These are phyloP conservation scores for Pyrus communis DNA, from an alignment of 306 rosid species.

Conservation along the genomic window DNA sequence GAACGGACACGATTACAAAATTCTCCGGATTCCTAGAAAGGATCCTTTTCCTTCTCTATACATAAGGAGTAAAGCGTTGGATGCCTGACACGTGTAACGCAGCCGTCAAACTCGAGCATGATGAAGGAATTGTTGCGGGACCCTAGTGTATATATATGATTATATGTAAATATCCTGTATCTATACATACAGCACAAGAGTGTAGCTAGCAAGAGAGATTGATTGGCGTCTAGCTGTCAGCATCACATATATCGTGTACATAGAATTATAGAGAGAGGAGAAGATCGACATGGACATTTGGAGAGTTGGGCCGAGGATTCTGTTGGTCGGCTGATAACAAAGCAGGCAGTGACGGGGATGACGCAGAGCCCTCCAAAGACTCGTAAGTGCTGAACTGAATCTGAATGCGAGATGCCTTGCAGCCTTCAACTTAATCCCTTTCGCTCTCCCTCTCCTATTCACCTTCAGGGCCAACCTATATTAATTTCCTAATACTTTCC, in stretches of 20 bases:
- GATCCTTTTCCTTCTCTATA: neutral
- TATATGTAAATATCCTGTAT: neutral
- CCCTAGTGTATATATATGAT: neutral
- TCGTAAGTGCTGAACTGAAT: neutral
- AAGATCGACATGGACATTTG: slow-evolving; percentile 7
- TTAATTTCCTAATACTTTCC: neutral
- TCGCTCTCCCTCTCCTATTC: neutral
- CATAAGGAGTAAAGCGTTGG: slow-evolving; percentile 12
- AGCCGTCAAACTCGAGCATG: slow-evolving; percentile 19
- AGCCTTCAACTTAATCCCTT: neutral
- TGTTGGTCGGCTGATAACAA: slow-evolving; percentile 13
- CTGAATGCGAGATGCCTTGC: neutral
- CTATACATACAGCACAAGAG: neutral
- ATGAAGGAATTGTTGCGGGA: neutral
- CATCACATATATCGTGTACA: neutral
- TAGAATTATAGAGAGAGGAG: neutral
- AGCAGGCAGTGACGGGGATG: neutral
- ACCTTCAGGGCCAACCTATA: neutral
- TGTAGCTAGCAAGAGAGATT: neutral
- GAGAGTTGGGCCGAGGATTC: slow-evolving; percentile 3
- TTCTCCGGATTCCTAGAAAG: no score
- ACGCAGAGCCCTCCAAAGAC: neutral
- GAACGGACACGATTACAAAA: no score
- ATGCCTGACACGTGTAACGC: slow-evolving; percentile 20
- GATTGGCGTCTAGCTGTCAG: slow-evolving; percentile 7